These are phyloP conservation scores for Dicorynia guianensis DNA, from an alignment of 306 rosid genomes.

Conservation along the genomic window DNA sequence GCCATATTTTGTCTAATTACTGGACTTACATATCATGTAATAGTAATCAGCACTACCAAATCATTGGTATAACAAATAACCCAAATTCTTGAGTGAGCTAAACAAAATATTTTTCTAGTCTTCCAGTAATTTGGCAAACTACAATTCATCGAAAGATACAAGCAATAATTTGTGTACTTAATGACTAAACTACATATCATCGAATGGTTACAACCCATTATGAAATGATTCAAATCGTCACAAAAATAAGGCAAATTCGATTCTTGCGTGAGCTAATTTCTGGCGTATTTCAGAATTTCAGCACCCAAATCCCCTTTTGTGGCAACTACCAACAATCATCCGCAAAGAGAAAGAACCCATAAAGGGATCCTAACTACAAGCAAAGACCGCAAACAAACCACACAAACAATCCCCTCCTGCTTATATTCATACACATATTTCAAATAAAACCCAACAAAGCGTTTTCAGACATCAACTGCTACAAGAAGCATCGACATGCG, in stretches of 20 bases:
- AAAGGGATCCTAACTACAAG: neutral
- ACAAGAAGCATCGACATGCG: neutral
- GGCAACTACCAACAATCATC: neutral
- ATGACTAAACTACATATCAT: neutral
- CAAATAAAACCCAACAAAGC: neutral
- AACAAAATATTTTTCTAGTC: slow-evolving; percentile 1
- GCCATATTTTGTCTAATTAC: slow-evolving; percentile 19
- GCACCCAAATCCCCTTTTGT: neutral
- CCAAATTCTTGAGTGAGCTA: neutral
- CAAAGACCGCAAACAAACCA: neutral
- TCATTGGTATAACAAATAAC: too few relatives aligned
- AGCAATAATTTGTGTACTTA: slow-evolving; percentile 19
- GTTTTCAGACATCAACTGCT: slow-evolving; percentile 10
- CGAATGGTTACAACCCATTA: neutral
- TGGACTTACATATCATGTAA: neutral
- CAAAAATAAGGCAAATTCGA: neutral
- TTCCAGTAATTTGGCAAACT: slow-evolving; percentile 11
- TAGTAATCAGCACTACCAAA: neutral
- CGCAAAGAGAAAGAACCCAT: neutral
- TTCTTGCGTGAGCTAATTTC: slow-evolving; percentile 6
- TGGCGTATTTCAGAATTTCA: neutral
- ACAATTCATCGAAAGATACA: slow-evolving; percentile 2
- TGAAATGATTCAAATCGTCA: neutral
- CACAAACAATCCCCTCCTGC: neutral
- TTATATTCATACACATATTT: neutral